These are phyloP conservation scores for Pittosporum tobira DNA, from an alignment of 129 eudicot genomes.

Conservation along the genomic window DNA sequence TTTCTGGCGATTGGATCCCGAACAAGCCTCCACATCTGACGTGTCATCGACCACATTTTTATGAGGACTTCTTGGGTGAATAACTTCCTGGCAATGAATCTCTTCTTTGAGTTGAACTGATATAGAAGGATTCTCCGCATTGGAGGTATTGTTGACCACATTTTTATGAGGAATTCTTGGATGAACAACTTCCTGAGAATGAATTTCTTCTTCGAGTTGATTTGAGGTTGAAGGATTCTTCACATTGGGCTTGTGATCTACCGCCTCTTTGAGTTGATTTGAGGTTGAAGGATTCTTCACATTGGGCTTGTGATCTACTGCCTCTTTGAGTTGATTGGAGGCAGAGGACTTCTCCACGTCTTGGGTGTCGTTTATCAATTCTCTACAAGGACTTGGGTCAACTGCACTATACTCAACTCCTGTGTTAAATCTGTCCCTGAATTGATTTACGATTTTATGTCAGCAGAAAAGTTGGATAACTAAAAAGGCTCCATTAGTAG, in stretches of 20 bases:
- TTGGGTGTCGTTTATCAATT: neutral
- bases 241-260: conserved; percentile 8
- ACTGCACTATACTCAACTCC: conserved; percentile 21
- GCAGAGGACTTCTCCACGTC: neutral
- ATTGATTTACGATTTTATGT: neutral
- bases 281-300: neutral
- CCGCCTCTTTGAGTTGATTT: conserved; percentile 10
- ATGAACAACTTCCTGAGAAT: no score
- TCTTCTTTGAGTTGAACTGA: conserved; percentile 15
- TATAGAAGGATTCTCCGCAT: conserved; percentile 8
- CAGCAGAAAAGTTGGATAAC: neutral
- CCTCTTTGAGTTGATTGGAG: conserved; percentile 15
- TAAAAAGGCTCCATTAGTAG: neutral
- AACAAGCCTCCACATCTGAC: conserved; percentile 17
- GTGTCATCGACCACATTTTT: conserved; percentile 15
- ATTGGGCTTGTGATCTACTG: neutral
- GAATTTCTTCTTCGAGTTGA: conserved; percentile 11
- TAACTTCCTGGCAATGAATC: conserved; percentile 3
- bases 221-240: neutral
- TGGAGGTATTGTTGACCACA: neutral
- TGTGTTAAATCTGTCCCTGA: conserved; percentile 42
- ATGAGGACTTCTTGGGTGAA: neutral
- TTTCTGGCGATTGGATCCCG: conserved; percentile 17
- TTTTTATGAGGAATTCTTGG: no score
- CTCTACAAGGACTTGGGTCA: conserved; percentile 5